phyloP scores from a whole-genome alignment of 192 early-diverging fungal genomes.

The Pilaira anomala region DNA sequence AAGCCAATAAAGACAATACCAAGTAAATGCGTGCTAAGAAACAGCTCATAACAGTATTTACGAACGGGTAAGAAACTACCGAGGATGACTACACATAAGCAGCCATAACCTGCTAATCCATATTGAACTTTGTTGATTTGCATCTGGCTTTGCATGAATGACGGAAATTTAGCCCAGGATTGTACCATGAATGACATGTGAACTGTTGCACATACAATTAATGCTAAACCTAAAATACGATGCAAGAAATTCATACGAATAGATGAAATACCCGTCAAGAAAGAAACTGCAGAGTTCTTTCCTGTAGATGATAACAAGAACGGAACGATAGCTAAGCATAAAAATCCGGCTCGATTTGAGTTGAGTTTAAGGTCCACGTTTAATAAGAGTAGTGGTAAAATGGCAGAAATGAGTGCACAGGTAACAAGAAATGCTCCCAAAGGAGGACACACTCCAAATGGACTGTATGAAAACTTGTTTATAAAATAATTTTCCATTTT shows the following conservation, averaged over 20 bases:
- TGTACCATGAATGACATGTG: constrained; percentile 48
- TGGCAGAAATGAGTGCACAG: constrained; percentile 31
- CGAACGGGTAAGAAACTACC: constrained; percentile 48
- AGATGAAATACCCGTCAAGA: constrained; percentile 47
- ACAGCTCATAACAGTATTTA: constrained; percentile 42
- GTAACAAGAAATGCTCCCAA: constrained; percentile 39
- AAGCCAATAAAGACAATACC: constrained; percentile 45
- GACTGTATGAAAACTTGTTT: constrained; percentile 43
- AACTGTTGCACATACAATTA: constrained; percentile 39
- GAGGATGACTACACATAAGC: constrained; percentile 48
- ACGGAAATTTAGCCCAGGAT: constrained; percentile 34
- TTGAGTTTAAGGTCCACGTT: constrained; percentile 41
- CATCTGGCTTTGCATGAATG: constrained; percentile 21
- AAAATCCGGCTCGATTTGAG: constrained; percentile 49
- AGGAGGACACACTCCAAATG: constrained; percentile 35
- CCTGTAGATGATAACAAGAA: constrained; percentile 49
- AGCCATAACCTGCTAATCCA: constrained; percentile 44
- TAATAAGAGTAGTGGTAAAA: constrained; percentile 32
- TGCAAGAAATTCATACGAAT: constrained; percentile 43
- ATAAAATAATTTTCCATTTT: constrained; percentile 31
- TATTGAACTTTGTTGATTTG: constrained; percentile 40
- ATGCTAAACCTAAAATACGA: constrained; percentile 37
- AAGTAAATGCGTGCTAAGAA: constrained; percentile 44
- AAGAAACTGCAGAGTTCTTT: constrained; percentile 44
- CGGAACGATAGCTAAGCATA: constrained; percentile 43